phyloP scores from a whole-genome alignment of 2,329 filamentous ascomycete genomes.

The Nemania bipapillata region DNA sequence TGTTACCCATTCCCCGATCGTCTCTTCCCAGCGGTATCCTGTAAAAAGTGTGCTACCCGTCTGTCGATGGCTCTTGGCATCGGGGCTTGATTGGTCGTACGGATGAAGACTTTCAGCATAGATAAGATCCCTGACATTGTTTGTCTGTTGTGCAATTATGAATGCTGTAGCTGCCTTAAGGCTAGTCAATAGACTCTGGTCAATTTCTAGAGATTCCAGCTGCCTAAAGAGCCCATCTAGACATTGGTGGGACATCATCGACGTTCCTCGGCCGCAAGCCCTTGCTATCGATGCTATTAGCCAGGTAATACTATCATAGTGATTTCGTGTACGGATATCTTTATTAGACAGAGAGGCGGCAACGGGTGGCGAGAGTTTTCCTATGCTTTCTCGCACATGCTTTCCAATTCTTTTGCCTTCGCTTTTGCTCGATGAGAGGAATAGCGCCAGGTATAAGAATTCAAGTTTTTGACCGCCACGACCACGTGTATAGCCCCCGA shows the following conservation, averaged over 20 bases:
- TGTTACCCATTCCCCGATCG: constrained; percentile 67
- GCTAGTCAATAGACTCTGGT: constrained; percentile 51
- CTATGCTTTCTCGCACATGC: constrained; percentile 35
- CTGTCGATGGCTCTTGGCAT: constrained; percentile 13
- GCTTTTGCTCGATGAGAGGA: constrained; percentile 42
- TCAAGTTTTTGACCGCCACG: constrained; percentile 37
- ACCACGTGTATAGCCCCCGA: constrained; percentile 36
- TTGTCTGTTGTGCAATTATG: constrained; percentile 63
- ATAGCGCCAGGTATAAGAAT: constrained; percentile 43
- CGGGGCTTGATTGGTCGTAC: constrained; percentile 6
- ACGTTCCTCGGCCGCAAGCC: constrained; percentile 46
- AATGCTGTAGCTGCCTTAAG: constrained; percentile 63
- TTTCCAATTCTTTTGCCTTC: constrained; percentile 29
- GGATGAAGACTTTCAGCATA: constrained; percentile 61
- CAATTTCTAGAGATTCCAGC: constrained; percentile 53
- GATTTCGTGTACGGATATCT: constrained; percentile 38
- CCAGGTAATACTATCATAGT: constrained; percentile 45
- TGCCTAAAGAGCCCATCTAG: constrained; percentile 54
- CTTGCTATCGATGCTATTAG: constrained; percentile 49
- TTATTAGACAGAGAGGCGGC: constrained; percentile 25
- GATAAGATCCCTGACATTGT: constrained; percentile 63
- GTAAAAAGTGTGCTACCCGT: constrained; percentile 42
- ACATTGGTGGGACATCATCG: constrained; percentile 46
- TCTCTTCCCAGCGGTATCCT: constrained; percentile 65
- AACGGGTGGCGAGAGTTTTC: constrained; percentile 36